A percentile compares a stretch with the other conserved stretches of the same genome.
These are phyloP conservation scores for Lablab purpureus DNA, from an alignment of 306 rosid species.

Conservation along the genomic window DNA sequence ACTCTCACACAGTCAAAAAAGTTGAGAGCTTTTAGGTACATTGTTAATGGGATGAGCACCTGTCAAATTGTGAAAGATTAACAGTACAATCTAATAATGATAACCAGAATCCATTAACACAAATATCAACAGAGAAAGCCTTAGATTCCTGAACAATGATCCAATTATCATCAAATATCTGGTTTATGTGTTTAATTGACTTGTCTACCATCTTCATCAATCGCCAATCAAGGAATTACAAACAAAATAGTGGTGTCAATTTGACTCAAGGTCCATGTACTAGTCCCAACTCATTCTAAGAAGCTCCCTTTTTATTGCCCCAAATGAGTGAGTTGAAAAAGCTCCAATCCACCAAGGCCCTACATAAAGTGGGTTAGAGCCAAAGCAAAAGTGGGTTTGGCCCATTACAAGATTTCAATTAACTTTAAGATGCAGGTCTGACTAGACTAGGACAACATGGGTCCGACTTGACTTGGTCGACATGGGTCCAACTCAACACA, in stretches of 20 bases:
- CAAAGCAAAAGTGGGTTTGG: too few species aligned
- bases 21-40: constrained; percentile 61
- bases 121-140: constrained; percentile 26
- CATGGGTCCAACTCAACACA: too few species aligned
- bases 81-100: constrained; percentile 20
- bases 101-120: background rate
- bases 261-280: too few species aligned
- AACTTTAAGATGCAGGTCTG: too few species aligned
- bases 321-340: too few species aligned
- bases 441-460: too few species aligned
- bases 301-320: too few species aligned
- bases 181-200: background rate
- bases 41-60: constrained; percentile 74
- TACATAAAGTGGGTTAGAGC: too few species aligned
- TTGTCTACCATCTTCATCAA: constrained; percentile 1
- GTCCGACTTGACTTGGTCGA: too few species aligned
- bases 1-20: constrained; percentile 59
- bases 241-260: constrained; percentile 1
- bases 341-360: too few species aligned
- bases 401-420: too few species aligned
- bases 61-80: constrained; percentile 53
- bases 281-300: too few species aligned
- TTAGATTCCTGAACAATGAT: constrained; percentile 12
- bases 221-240: constrained; percentile 14
- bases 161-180: constrained; percentile 30